Conservation (phyloP, 257 asterid genomes). For the Orobanche coerulescens region DNA sequence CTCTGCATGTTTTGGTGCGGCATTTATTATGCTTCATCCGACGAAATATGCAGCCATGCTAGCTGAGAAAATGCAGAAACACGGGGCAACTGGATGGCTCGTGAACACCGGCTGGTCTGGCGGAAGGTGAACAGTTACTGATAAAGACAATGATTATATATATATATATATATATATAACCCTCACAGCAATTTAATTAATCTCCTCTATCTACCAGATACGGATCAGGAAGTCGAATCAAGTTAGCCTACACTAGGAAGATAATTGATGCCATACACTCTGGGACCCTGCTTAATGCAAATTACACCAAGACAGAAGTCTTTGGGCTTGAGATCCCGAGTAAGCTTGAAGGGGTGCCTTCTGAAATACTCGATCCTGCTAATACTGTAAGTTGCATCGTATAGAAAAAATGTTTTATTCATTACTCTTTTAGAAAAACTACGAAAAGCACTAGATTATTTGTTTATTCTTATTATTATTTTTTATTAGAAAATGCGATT, state of each 20-base stretch:
- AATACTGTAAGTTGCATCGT: constrained; percentile 53
- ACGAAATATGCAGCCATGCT: constrained; percentile 86
- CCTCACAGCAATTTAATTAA: background rate
- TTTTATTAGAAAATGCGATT: too few species aligned
- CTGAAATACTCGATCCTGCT: constrained; percentile 68
- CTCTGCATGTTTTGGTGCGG: constrained; percentile 97
- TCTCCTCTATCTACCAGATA: constrained; percentile 40
- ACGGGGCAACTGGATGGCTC: constrained; percentile 92
- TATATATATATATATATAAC: too few species aligned
- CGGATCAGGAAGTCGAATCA: constrained; percentile 74
- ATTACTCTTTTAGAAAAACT: too few species aligned
- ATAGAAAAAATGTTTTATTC: too few species aligned
- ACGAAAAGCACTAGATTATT: too few species aligned
- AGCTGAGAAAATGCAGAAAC: constrained; percentile 78
- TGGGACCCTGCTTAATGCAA: constrained; percentile 50
- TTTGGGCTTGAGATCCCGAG: constrained; percentile 77
- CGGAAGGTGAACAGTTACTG: constrained; percentile 51
- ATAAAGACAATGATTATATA: background rate
- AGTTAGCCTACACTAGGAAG: constrained; percentile 79
- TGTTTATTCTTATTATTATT: too few species aligned
- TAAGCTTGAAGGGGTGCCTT: constrained; percentile 67
- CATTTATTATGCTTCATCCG: constrained; percentile 90
- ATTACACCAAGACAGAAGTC: constrained; percentile 55
- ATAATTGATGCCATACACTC: constrained; percentile 88
- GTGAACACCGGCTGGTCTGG: constrained; percentile 97